A percentile compares a stretch with the other conserved stretches of the same genome.
These are phyloP conservation scores for Prunus mume DNA, from an alignment of 306 rosid genomes.

Conservation along the genomic window DNA sequence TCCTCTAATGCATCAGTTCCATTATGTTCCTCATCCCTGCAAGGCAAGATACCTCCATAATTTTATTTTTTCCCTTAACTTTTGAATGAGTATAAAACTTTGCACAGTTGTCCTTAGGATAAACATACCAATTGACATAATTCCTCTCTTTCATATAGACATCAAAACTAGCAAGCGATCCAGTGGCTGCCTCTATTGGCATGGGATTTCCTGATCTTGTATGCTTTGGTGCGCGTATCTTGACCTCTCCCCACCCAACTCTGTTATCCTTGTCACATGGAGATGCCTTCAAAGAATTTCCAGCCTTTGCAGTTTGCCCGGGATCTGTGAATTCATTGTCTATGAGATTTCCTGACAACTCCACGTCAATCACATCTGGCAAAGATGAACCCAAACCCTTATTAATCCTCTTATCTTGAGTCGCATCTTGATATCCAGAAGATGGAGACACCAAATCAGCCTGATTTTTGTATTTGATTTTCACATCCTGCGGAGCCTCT, in stretches of 20 bases:
- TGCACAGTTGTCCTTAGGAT: conserved; percentile 13
- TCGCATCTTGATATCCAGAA: conserved; percentile 34
- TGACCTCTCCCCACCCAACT: conserved; percentile 35
- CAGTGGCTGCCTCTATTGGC: conserved; percentile 31
- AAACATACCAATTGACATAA: conserved; percentile 38
- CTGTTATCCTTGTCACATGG: conserved; percentile 32
- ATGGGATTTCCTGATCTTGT: conserved; percentile 40
- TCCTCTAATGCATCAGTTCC: conserved; percentile 25
- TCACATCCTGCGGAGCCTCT: conserved; percentile 37
- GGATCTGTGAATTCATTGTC: conserved; percentile 32
- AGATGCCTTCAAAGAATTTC: conserved; percentile 28
- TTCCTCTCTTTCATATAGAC: conserved; percentile 29
- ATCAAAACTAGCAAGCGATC: conserved; percentile 22
- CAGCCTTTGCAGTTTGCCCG: conserved; percentile 24
- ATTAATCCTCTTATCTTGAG: conserved; percentile 19
- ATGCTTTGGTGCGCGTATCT: conserved; percentile 28
- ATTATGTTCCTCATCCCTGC: conserved; percentile 43
- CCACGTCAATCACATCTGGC: conserved; percentile 22
- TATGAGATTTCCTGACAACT: conserved; percentile 23
- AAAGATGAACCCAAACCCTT: conserved; percentile 29
- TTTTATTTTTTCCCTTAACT: not conserved
- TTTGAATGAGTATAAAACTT: conserved; percentile 16
- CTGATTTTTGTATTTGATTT: conserved; percentile 28
- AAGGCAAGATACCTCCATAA: conserved; percentile 21
- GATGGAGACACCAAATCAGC: conserved; percentile 35